A percentile compares a stretch with the other conserved stretches of the same genome.
These are phyloP conservation scores for Xanthoceras sorbifolium DNA, from an alignment of 345 rosid species.

Conservation along the genomic window DNA sequence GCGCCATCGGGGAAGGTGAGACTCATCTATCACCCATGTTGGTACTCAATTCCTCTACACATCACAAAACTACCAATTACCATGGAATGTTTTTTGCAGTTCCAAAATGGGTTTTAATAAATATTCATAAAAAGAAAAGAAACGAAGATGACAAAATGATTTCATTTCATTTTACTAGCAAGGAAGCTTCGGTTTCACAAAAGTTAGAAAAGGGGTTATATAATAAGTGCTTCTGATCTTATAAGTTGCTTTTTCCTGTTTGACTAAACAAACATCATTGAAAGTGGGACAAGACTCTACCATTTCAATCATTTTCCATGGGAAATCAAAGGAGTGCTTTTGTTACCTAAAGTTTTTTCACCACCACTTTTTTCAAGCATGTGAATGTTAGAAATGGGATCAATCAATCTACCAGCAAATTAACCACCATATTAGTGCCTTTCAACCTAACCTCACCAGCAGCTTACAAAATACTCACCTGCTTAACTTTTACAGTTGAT, in stretches of 20 bases:
- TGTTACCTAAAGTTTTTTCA: neutral
- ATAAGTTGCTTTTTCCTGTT: neutral
- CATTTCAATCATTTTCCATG: neutral
- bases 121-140: neutral
- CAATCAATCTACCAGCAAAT: neutral
- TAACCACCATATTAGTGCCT: neutral
- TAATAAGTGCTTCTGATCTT: slow-evolving; percentile 6
- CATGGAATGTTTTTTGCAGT: neutral
- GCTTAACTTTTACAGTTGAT: neutral
- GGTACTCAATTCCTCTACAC: neutral
- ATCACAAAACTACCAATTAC: neutral
- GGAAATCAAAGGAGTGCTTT: neutral
- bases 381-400: neutral
- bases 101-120: neutral
- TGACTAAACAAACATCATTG: slow-evolving; percentile 6
- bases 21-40: neutral
- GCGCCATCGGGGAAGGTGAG: neutral
- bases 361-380: neutral
- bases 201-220: neutral
- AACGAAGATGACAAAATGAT: neutral
- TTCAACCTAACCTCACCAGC: neutral
- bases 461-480: neutral
- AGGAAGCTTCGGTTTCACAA: slow-evolving; percentile 22
- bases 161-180: neutral
- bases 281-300: neutral